phyloP scores from a whole-genome alignment of 805 yeast species.

The Candida sphagnicola region DNA sequence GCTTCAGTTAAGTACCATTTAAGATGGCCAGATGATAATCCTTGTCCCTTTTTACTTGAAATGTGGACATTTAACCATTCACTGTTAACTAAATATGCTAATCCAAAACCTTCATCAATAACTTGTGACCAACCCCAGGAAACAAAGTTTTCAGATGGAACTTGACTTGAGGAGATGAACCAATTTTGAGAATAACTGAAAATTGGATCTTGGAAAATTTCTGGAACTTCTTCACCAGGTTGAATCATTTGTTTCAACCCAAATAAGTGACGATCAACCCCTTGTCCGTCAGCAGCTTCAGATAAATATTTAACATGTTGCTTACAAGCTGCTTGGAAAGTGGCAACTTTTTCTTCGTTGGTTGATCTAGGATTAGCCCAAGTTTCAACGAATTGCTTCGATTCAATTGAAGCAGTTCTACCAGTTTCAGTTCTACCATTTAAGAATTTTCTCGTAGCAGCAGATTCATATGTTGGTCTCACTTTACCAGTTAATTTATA shows the following conservation, averaged over 20 bases:
- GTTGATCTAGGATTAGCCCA: constrained; percentile 59
- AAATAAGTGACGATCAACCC: constrained; percentile 90
- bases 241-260: constrained; percentile 75
- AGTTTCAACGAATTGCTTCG: constrained; percentile 64
- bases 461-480: constrained; percentile 93
- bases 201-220: constrained; percentile 69
- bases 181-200: constrained; percentile 76
- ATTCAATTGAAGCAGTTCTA: constrained; percentile 73
- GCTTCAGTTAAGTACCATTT: constrained; percentile 68
- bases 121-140: constrained; percentile 98
- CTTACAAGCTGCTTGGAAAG: constrained; percentile 68
- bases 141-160: constrained; percentile 74
- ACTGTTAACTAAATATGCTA: constrained; percentile 87
- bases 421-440: constrained; percentile 95
- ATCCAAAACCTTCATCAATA: constrained; percentile 87
- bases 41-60: constrained; percentile 62
- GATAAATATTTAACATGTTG: constrained; percentile 72
- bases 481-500: constrained; percentile 74
- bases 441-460: constrained; percentile 85
- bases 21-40: constrained; percentile 54
- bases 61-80: constrained; percentile 85
- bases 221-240: constrained; percentile 59
- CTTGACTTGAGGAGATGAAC: constrained; percentile 86
- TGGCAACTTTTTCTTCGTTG: constrained; percentile 52
- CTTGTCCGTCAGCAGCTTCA: constrained; percentile 79